Conservation (phyloP, 371 early-diverging fungal species). For the Apophysomyces trapeziformis region DNA sequence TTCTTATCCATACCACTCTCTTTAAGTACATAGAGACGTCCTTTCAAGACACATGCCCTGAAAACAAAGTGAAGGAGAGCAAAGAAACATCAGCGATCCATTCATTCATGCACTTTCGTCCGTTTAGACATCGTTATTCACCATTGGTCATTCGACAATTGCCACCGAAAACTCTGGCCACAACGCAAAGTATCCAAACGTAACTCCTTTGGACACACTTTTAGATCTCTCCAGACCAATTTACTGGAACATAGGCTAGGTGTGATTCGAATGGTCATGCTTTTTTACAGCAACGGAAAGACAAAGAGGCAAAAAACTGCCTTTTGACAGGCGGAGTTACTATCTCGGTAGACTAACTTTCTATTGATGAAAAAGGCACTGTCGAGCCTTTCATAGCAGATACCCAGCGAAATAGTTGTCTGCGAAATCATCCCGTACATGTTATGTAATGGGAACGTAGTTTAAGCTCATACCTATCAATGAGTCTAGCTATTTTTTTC, state of each 20-base stretch:
- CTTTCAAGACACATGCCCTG: slow-evolving; percentile 48
- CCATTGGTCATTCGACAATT: slow-evolving; percentile 43
- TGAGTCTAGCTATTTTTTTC: too few relatives aligned
- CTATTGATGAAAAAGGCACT: too few relatives aligned
- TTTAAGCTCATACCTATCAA: too few relatives aligned
- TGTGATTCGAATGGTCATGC: neutral
- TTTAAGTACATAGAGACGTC: slow-evolving; percentile 29
- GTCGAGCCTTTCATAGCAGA: too few relatives aligned
- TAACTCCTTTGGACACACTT: slow-evolving; percentile 68
- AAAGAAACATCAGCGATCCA: too few relatives aligned
- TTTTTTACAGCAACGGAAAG: neutral
- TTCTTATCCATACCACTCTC: slow-evolving; percentile 27
- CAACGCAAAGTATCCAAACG: slow-evolving; percentile 80
- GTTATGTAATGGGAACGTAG: too few relatives aligned
- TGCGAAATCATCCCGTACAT: too few relatives aligned
- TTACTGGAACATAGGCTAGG: neutral
- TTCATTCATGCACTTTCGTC: too few relatives aligned
- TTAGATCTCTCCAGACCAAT: slow-evolving; percentile 64
- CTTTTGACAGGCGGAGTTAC: neutral
- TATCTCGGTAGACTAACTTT: too few relatives aligned
- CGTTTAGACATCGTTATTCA: slow-evolving; percentile 20
- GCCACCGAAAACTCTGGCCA: slow-evolving; percentile 94
- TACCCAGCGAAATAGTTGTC: too few relatives aligned
- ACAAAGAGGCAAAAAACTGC: neutral
- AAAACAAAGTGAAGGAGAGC: too few relatives aligned